Conservation (phyloP, 257 asterid species). For the Nemophila menziesii region DNA sequence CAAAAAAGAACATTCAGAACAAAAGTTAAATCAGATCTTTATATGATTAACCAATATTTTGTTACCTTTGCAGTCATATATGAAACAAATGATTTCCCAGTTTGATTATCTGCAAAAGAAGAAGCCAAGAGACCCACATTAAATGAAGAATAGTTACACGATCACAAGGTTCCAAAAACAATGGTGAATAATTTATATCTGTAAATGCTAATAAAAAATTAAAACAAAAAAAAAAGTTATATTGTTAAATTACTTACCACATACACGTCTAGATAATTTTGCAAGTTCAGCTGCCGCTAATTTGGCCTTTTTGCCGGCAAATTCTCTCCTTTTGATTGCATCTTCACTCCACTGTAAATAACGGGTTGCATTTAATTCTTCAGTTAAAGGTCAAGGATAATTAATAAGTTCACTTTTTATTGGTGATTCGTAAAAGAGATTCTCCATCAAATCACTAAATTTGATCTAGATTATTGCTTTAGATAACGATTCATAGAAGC, state of each 20-base stretch:
- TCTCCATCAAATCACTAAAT: too few species aligned
- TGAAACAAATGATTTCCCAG: slow-evolving; percentile 80
- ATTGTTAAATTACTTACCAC: slow-evolving; percentile 44
- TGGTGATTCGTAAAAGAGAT: too few species aligned
- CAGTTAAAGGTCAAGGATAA: not conserved
- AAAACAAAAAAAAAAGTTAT: too few species aligned
- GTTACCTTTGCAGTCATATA: slow-evolving; percentile 87
- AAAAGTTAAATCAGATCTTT: not conserved
- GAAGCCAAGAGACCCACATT: not conserved
- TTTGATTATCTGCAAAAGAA: slow-evolving; percentile 59
- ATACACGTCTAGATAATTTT: slow-evolving; percentile 88
- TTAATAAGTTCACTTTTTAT: not conserved
- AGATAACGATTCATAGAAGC: not conserved
- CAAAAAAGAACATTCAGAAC: slow-evolving; percentile 12
- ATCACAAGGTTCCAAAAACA: not conserved
- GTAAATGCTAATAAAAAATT: too few species aligned
- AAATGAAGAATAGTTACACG: not conserved
- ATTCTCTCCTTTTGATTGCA: slow-evolving; percentile 83
- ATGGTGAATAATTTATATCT: too few species aligned
- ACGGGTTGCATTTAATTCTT: slow-evolving; percentile 3
- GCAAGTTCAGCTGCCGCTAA: slow-evolving; percentile 99
- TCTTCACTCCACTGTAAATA: slow-evolving; percentile 65
- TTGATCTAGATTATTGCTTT: too few species aligned
- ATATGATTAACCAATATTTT: not conserved
- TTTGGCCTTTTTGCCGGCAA: slow-evolving; percentile 89